Percentiles rank a stretch among this genome's conserved stretches.
These are phyloP conservation scores for Myxozyma monticola DNA, from an alignment of 805 yeast species.

Conservation along the genomic window DNA sequence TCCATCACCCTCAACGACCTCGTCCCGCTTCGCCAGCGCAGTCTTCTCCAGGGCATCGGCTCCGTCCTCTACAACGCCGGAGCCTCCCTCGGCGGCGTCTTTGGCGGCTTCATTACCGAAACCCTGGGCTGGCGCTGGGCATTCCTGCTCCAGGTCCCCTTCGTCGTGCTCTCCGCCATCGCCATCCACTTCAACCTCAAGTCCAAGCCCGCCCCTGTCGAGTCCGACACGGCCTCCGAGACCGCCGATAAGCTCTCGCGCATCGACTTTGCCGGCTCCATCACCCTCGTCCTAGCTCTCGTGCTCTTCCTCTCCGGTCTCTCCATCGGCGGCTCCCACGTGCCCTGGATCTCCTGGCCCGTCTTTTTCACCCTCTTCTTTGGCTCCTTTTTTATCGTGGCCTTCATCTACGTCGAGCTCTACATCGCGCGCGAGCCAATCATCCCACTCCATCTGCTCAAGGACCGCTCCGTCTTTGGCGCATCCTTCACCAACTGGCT, in stretches of 20 bases:
- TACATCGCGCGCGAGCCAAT: slow-evolving; percentile 61
- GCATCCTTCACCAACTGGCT: slow-evolving; percentile 73
- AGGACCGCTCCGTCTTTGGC: slow-evolving; percentile 59
- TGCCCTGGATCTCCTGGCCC: slow-evolving; percentile 48
- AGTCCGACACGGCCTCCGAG: slow-evolving; percentile 51
- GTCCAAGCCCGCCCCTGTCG: slow-evolving; percentile 48
- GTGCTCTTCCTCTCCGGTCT: slow-evolving; percentile 63
- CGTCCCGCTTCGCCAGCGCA: slow-evolving; percentile 65
- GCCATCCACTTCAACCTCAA: slow-evolving; percentile 69
- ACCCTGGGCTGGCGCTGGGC: slow-evolving; percentile 55
- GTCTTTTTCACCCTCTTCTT: slow-evolving; percentile 42
- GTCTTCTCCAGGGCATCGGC: slow-evolving; percentile 67
- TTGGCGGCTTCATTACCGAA: slow-evolving; percentile 47
- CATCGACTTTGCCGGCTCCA: slow-evolving; percentile 66
- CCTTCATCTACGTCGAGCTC: slow-evolving; percentile 55
- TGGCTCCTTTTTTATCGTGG: slow-evolving; percentile 40
- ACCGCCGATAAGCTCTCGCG: slow-evolving; percentile 44
- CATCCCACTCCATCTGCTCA: slow-evolving; percentile 59
- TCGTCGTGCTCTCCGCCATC: slow-evolving; percentile 60
- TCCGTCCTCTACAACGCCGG: slow-evolving; percentile 69
- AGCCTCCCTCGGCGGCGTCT: slow-evolving; percentile 55
- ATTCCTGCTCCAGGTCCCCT: slow-evolving; percentile 34
- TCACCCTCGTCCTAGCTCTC: slow-evolving; percentile 57
- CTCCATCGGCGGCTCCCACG: slow-evolving; percentile 62
- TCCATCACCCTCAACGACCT: slow-evolving; percentile 69